phyloP scores from a whole-genome alignment of 2,329 filamentous ascomycete species.

The Ophiocordyceps camponoti-rufipedis region DNA sequence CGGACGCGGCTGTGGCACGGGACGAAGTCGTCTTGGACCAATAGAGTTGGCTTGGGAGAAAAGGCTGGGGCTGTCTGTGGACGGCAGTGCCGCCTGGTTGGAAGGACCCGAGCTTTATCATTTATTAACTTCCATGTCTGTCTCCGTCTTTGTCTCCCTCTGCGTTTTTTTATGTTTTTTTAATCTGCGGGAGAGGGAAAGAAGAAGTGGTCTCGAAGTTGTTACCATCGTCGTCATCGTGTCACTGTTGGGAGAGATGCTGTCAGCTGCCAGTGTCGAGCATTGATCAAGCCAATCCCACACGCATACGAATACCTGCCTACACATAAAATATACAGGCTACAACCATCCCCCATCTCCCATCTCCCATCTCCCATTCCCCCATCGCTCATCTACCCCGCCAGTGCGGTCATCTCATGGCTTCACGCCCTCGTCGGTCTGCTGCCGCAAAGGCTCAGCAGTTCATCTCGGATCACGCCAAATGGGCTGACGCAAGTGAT shows the following conservation, averaged over 20 bases:
- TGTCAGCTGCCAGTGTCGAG: no score
- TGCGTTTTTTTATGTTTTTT: no score
- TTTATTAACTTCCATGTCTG: no score
- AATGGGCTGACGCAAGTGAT: slow-evolving; percentile 21
- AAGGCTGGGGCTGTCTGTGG: neutral
- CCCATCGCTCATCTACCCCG: neutral
- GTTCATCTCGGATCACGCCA: slow-evolving; percentile 22
- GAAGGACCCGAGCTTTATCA: neutral
- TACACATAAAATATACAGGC: no score
- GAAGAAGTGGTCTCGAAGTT: no score
- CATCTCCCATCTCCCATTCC: neutral
- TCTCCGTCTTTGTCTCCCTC: no score
- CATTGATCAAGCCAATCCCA: no score
- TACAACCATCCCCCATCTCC: neutral
- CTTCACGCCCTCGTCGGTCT: slow-evolving; percentile 27
- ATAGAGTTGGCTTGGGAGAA: neutral
- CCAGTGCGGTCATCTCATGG: slow-evolving; percentile 16
- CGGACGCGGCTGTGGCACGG: neutral
- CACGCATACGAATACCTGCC: no score
- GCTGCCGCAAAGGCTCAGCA: slow-evolving; percentile 23
- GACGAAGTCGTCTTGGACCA: neutral
- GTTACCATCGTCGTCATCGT: no score
- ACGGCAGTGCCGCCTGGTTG: neutral
- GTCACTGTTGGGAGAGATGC: no score
- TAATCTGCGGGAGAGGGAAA: no score